These are phyloP conservation scores for Pouteria glomerata DNA, from an alignment of 148 eudicot genomes.

Conservation along the genomic window DNA sequence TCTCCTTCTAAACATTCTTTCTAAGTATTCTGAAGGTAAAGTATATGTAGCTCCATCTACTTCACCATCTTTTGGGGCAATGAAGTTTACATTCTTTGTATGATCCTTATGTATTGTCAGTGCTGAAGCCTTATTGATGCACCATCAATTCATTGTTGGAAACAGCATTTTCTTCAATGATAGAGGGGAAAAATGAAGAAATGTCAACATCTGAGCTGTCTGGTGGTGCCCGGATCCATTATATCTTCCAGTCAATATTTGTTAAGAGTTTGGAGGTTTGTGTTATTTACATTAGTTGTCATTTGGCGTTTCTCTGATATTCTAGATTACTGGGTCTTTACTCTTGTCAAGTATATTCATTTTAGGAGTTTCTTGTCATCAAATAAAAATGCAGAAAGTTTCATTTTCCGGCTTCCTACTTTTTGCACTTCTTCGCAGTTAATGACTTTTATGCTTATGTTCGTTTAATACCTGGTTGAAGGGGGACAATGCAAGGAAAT, in stretches of 20 bases:
- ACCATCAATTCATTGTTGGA: conserved; percentile 19
- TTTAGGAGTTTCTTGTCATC: neutral
- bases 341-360: neutral
- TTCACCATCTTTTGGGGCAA: neutral
- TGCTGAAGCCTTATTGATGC: neutral
- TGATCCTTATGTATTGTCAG: neutral
- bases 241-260: conserved; percentile 87
- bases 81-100: neutral
- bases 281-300: conserved; percentile 6
- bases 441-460: neutral
- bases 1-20: conserved; percentile 79
- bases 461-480: neutral
- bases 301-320: neutral
- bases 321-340: neutral
- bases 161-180: conserved; percentile 88
- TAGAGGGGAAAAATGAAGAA: conserved; percentile 92
- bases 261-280: conserved; percentile 93
- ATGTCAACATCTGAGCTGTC: conserved; percentile 95
- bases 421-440: neutral
- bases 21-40: conserved; percentile 87
- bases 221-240: conserved; percentile 96
- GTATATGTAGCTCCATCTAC: neutral
- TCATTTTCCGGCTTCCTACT: neutral
- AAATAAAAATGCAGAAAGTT: neutral
- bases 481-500: neutral